Evolutionary conservation across 306 rosid species (phyloP).

Genomic region (Erythrophleum fordii): DNA sequence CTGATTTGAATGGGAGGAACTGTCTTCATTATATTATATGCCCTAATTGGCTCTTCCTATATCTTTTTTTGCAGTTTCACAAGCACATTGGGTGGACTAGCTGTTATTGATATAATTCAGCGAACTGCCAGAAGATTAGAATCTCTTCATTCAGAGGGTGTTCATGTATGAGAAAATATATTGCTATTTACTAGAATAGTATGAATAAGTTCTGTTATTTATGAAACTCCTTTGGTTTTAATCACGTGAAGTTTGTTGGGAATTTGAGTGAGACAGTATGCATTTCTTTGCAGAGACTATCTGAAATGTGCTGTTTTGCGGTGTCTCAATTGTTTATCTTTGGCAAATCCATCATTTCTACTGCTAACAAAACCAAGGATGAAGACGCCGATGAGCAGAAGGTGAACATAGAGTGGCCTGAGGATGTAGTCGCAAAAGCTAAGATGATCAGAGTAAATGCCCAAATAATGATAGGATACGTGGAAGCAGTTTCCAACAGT

Average conservation of each 20-base stretch:
- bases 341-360: constrained; percentile 81
- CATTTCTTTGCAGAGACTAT: constrained; percentile 80
- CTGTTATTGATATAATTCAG: constrained; percentile 81
- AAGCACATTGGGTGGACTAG: constrained; percentile 70
- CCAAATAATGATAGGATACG: constrained; percentile 73
- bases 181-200: constrained; percentile 16
- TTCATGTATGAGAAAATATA: constrained; percentile 70
- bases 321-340: constrained; percentile 83
- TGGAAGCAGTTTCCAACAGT: constrained; percentile 87
- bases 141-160: constrained; percentile 94
- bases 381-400: constrained; percentile 53
- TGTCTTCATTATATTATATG: not conserved
- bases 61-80: constrained; percentile 71
- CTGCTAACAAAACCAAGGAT: constrained; percentile 66
- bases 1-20: constrained; percentile 20
- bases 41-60: constrained; percentile 24
- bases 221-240: not conserved
- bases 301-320: constrained; percentile 90
- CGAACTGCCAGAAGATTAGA: constrained; percentile 86
- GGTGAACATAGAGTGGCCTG: constrained; percentile 82
- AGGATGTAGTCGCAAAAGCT: constrained; percentile 83
- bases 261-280: constrained; percentile 26
- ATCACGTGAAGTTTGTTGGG: not conserved
- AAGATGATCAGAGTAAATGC: constrained; percentile 83
- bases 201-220: not conserved